phyloP scores from a whole-genome alignment of 2,329 filamentous ascomycete genomes.

The Trichoderma sp. region DNA sequence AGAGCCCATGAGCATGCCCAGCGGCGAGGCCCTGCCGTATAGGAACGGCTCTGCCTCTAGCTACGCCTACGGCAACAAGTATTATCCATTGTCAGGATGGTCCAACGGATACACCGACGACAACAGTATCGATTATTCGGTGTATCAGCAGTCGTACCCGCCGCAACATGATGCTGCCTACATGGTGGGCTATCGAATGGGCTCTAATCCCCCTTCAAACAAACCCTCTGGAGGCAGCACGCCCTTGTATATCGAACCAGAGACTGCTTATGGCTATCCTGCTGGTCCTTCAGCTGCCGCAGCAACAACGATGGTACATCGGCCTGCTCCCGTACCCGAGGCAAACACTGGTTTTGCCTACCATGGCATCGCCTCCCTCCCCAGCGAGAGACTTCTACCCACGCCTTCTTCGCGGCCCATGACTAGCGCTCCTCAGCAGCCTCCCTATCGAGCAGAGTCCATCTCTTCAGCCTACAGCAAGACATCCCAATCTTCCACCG shows the following conservation, averaged over 20 bases:
- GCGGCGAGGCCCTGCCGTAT: slow-evolving; percentile 24
- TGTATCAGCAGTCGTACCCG: slow-evolving; percentile 26
- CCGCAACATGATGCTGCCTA: slow-evolving; percentile 28
- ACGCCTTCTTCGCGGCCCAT: slow-evolving; percentile 24
- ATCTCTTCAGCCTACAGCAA: slow-evolving; percentile 28
- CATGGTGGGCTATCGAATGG: slow-evolving; percentile 30
- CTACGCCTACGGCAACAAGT: slow-evolving; percentile 30
- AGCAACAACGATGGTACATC: slow-evolving; percentile 16
- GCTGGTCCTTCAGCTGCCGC: slow-evolving; percentile 20
- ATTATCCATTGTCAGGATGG: slow-evolving; percentile 30
- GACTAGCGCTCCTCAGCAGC: slow-evolving; percentile 22
- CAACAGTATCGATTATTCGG: slow-evolving; percentile 26
- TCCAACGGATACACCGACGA: slow-evolving; percentile 29
- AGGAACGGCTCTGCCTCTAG: slow-evolving; percentile 26
- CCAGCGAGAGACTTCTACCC: slow-evolving; percentile 26
- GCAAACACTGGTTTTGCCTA: slow-evolving; percentile 23
- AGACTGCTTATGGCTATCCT: slow-evolving; percentile 30
- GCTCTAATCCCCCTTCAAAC: slow-evolving; percentile 15
- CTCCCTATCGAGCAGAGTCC: slow-evolving; percentile 30
- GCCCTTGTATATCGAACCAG: slow-evolving; percentile 30
- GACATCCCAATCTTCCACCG: slow-evolving; percentile 8
- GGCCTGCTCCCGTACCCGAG: slow-evolving; percentile 22
- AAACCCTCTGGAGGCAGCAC: slow-evolving; percentile 22
- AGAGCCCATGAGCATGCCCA: slow-evolving; percentile 24
- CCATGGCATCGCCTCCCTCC: slow-evolving; percentile 24